Conservation (phyloP, 768 basidiomycete genomes). For the Suillus plorans region DNA sequence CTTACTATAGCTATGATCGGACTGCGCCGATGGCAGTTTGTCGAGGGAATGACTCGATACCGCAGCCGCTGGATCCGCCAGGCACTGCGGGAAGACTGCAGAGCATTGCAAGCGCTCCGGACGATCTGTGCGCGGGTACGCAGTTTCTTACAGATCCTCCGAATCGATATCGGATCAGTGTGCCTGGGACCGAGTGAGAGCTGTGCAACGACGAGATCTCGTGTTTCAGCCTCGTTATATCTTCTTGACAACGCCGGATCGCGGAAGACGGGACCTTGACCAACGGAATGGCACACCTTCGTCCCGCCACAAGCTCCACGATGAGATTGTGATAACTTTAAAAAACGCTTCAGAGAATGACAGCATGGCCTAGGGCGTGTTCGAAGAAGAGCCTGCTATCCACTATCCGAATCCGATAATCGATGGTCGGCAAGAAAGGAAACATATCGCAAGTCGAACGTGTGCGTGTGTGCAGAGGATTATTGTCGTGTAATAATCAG, state of each 20-base stretch:
- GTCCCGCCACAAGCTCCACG: not conserved
- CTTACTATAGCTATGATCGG: not conserved
- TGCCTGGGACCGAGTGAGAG: not conserved
- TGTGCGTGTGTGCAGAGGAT: not conserved
- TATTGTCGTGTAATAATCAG: not conserved
- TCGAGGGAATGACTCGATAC: not conserved
- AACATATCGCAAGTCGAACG: not conserved
- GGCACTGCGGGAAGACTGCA: not conserved
- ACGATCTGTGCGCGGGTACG: not conserved
- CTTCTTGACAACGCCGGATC: not conserved
- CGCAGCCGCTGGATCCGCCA: not conserved
- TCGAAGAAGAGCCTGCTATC: conserved; percentile 1
- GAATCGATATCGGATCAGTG: conserved; percentile 1
- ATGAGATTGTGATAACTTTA: conserved; percentile 7
- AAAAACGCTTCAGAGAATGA: not conserved
- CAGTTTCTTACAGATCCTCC: not conserved
- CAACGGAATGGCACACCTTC: not conserved
- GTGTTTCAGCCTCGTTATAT: not conserved
- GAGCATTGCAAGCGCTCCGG: not conserved
- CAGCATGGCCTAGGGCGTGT: conserved; percentile 2
- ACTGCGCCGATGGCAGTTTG: not conserved
- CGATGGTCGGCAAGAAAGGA: conserved; percentile 3
- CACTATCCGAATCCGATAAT: conserved; percentile 2
- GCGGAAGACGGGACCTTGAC: not conserved
- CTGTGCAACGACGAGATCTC: not conserved